Conservation (phyloP, 768 basidiomycete genomes). For the Serendipita sp. region DNA sequence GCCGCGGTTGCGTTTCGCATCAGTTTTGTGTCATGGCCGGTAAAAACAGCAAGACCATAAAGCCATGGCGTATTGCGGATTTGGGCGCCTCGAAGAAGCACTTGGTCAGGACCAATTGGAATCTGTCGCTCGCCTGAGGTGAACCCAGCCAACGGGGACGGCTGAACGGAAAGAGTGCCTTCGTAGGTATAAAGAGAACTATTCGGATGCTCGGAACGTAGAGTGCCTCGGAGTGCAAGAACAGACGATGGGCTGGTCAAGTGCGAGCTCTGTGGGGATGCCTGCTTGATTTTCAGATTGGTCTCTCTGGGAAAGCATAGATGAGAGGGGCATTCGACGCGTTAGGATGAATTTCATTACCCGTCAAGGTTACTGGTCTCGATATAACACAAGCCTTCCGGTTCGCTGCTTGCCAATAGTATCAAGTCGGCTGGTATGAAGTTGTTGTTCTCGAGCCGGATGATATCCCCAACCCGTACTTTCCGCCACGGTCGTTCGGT, state of each 20-base stretch:
- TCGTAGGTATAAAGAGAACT: conserved; percentile 96
- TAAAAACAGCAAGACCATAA: conserved; percentile 86
- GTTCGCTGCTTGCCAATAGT: conserved; percentile 78
- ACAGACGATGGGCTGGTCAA: conserved; percentile 69
- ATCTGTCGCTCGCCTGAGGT: conserved; percentile 56
- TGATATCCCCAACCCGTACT: conserved; percentile 79
- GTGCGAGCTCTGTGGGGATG: conserved; percentile 60
- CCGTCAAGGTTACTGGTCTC: conserved; percentile 97
- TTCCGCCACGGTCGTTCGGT: conserved; percentile 72
- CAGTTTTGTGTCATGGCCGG: conserved; percentile 95
- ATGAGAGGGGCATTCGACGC: no score
- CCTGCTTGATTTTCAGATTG: conserved; percentile 97
- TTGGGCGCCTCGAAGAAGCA: conserved; percentile 88
- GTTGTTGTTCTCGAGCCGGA: conserved; percentile 79
- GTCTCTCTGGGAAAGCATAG: conserved; percentile 70
- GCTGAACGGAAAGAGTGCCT: conserved; percentile 36
- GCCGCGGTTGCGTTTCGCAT: conserved; percentile 97
- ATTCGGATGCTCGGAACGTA: conserved; percentile 94
- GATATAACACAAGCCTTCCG: conserved; percentile 93
- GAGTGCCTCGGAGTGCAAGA: conserved; percentile 55
- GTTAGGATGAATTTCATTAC: no score
- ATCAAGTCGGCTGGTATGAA: conserved; percentile 94
- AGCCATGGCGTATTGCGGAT: conserved; percentile 93
- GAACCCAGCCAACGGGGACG: conserved; percentile 35
- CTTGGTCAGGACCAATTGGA: conserved; percentile 87